Evolutionary conservation across 2,329 filamentous ascomycete species (phyloP).

Genomic region (Celoporthe dispersa): DNA sequence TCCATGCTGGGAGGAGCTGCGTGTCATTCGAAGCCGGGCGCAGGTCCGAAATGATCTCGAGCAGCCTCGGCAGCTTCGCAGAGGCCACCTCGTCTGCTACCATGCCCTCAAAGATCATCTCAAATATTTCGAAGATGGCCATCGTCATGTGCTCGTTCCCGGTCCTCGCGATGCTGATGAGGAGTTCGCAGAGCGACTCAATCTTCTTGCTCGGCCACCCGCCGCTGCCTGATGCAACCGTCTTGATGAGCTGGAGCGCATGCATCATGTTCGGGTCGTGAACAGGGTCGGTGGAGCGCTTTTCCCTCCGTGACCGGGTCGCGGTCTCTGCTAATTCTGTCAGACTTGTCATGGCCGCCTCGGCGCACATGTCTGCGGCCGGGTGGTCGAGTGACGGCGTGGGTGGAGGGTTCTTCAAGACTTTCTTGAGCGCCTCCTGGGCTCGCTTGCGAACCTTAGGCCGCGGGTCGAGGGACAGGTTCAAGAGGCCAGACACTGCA

Average conservation of each 20-base stretch:
- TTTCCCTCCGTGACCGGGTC: slow-evolving; percentile 68
- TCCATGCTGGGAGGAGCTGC: slow-evolving; percentile 93
- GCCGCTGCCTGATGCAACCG: slow-evolving; percentile 81
- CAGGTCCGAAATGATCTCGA: slow-evolving; percentile 90
- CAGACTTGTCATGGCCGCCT: slow-evolving; percentile 82
- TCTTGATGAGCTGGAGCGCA: slow-evolving; percentile 88
- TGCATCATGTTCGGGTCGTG: slow-evolving; percentile 89
- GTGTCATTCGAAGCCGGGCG: slow-evolving; percentile 92
- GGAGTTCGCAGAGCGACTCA: slow-evolving; percentile 84
- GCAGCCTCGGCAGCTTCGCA: slow-evolving; percentile 82
- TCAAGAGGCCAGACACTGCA: slow-evolving; percentile 84
- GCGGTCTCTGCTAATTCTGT: slow-evolving; percentile 72
- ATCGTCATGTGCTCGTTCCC: slow-evolving; percentile 96
- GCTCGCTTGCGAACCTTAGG: slow-evolving; percentile 95
- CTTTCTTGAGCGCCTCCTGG: slow-evolving; percentile 82
- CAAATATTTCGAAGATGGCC: slow-evolving; percentile 95
- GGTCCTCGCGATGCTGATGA: slow-evolving; percentile 85
- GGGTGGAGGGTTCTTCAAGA: slow-evolving; percentile 84
- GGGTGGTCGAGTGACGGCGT: slow-evolving; percentile 94
- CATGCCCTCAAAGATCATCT: slow-evolving; percentile 94
- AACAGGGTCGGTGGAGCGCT: slow-evolving; percentile 60
- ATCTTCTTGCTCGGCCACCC: slow-evolving; percentile 98
- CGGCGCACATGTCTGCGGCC: slow-evolving; percentile 93
- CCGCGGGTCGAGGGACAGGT: slow-evolving; percentile 81
- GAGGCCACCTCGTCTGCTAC: slow-evolving; percentile 83